A percentile compares a stretch with the other conserved stretches of the same genome.
Evolutionary conservation across 2,329 filamentous ascomycete species (phyloP).

Genomic region (Aspergillus fumigatus): DNA sequence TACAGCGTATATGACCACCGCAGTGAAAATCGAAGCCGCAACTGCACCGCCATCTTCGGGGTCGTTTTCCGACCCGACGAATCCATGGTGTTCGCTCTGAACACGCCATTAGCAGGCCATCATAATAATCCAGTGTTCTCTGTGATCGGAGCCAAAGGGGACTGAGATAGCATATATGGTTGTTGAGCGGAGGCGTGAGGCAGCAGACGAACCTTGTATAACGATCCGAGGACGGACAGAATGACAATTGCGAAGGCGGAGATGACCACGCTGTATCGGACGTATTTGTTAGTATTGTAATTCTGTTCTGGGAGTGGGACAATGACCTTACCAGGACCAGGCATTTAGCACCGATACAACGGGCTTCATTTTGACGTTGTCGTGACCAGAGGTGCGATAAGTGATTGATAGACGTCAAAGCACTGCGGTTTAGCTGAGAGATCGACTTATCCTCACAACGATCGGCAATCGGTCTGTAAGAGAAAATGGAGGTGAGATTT

Average conservation of each 20-base stretch:
- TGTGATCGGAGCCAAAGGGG: background rate
- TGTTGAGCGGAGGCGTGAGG: background rate
- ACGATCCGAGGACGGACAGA: constrained; percentile 60
- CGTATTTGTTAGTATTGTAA: constrained; percentile 8
- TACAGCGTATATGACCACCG: constrained; percentile 86
- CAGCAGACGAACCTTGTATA: constrained; percentile 60
- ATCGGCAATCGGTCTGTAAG: background rate
- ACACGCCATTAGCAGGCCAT: background rate
- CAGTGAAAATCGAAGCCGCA: constrained; percentile 78
- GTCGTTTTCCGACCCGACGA: constrained; percentile 69
- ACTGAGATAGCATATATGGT: background rate
- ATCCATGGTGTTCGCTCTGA: constrained; percentile 68
- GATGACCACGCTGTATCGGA: constrained; percentile 60
- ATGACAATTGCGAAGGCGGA: constrained; percentile 63
- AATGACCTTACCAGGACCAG: constrained; percentile 75
- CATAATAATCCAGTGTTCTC: background rate
- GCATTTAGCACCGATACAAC: constrained; percentile 87
- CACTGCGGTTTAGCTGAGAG: background rate
- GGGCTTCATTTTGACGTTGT: constrained; percentile 73
- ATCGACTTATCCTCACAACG: background rate
- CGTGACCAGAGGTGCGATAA: constrained; percentile 1
- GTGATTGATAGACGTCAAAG: background rate
- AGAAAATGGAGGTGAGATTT: background rate
- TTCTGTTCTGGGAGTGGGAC: background rate
- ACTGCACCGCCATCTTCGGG: constrained; percentile 72